Conservation (phyloP, 2,329 filamentous ascomycete genomes). For the Diaporthe sp. region DNA sequence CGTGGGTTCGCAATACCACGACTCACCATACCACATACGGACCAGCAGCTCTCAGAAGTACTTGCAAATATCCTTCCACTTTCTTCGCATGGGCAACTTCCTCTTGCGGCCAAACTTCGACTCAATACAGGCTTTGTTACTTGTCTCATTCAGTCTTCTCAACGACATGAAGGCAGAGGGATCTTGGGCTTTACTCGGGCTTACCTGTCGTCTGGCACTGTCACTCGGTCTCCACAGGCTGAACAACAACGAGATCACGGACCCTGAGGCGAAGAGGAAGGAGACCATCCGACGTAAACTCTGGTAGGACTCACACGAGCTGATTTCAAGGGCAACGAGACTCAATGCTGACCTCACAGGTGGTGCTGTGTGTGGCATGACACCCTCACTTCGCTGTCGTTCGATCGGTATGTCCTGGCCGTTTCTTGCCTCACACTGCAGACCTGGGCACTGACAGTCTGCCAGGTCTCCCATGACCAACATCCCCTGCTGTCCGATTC, state of each 20-base stretch:
- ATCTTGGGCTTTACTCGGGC: slow-evolving; percentile 72
- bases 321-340: no score
- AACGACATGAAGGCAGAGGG: slow-evolving; percentile 79
- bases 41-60: slow-evolving; percentile 70
- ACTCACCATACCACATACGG: slow-evolving; percentile 70
- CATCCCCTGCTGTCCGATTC: slow-evolving; percentile 65
- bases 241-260: slow-evolving; percentile 54
- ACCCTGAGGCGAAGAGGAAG: slow-evolving; percentile 58
- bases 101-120: slow-evolving; percentile 72
- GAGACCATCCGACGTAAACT: slow-evolving; percentile 66
- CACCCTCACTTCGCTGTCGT: slow-evolving; percentile 72
- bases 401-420: slow-evolving; percentile 62
- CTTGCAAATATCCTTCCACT: slow-evolving; percentile 73
- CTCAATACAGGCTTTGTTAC: slow-evolving; percentile 71
- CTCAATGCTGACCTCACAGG: slow-evolving; percentile 42
- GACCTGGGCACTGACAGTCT: background rate
- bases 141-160: slow-evolving; percentile 71
- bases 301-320: slow-evolving; percentile 52
- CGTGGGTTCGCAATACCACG: slow-evolving; percentile 74
- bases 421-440: background rate
- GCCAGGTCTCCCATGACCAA: slow-evolving; percentile 70
- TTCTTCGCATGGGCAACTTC: slow-evolving; percentile 72
- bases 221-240: slow-evolving; percentile 70
- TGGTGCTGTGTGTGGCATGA: slow-evolving; percentile 77
- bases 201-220: slow-evolving; percentile 73